These are phyloP conservation scores for Mycena rebaudengoi DNA, from an alignment of 768 basidiomycete species.

Conservation along the genomic window DNA sequence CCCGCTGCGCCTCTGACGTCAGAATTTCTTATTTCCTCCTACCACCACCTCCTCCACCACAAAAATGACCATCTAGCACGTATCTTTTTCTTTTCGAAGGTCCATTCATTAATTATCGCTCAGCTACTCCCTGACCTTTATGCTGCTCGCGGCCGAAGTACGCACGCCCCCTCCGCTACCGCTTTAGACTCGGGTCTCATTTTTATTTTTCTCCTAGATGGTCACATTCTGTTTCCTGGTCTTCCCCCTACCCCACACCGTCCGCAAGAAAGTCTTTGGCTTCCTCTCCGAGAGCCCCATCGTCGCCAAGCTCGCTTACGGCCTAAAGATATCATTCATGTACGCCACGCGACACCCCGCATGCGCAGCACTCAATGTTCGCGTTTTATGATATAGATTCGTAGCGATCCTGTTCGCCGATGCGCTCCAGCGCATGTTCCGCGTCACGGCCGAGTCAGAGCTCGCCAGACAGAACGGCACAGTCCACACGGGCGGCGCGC, in stretches of 20 bases:
- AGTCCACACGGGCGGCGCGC: slow-evolving; percentile 63
- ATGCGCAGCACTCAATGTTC: background rate
- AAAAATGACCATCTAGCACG: slow-evolving; percentile 59
- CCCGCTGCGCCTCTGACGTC: too few species aligned
- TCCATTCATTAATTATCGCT: slow-evolving; percentile 3
- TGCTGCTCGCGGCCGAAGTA: slow-evolving; percentile 82
- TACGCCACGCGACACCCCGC: slow-evolving; percentile 43
- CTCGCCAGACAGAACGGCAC: slow-evolving; percentile 64
- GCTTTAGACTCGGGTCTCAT: background rate
- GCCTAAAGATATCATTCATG: slow-evolving; percentile 95
- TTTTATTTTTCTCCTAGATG: slow-evolving; percentile 56
- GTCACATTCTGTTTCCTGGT: slow-evolving; percentile 86
- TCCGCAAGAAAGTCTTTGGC: slow-evolving; percentile 75
- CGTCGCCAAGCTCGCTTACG: slow-evolving; percentile 89
- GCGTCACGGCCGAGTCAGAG: slow-evolving; percentile 76
- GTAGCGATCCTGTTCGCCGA: slow-evolving; percentile 89
- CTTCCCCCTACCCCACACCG: slow-evolving; percentile 79
- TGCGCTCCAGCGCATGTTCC: slow-evolving; percentile 92
- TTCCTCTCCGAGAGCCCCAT: slow-evolving; percentile 75
- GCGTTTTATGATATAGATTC: slow-evolving; percentile 57
- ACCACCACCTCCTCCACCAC: slow-evolving; percentile 16
- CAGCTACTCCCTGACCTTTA: slow-evolving; percentile 83
- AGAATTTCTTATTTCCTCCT: slow-evolving; percentile 18
- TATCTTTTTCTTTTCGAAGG: background rate
- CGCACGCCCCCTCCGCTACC: slow-evolving; percentile 12